Percentiles rank a stretch among this genome's conserved stretches.
phyloP scores from a whole-genome alignment of 1,139 yeast genomes.

The Yamadazyma dendronema region DNA sequence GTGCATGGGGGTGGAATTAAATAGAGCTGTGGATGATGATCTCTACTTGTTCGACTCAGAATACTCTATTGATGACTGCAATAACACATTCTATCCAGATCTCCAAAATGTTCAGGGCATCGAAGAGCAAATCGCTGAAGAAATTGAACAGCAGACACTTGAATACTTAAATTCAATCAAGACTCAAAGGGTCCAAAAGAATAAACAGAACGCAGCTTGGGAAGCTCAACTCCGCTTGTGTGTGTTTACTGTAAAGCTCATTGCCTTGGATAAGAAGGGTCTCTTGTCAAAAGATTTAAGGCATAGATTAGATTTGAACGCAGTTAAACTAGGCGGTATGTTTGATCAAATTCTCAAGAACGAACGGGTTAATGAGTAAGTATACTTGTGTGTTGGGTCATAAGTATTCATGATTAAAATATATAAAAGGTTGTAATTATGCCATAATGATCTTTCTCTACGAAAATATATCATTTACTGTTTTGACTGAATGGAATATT shows the following conservation, averaged over 20 bases:
- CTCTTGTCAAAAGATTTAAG: slow-evolving; percentile 29
- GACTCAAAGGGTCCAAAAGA: neutral
- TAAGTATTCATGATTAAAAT: too few species aligned
- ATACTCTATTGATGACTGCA: neutral
- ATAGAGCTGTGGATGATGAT: slow-evolving; percentile 1
- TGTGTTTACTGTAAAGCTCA: slow-evolving; percentile 49
- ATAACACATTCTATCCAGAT: neutral
- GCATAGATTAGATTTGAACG: slow-evolving; percentile 48
- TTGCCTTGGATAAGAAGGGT: slow-evolving; percentile 41
- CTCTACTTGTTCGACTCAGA: neutral
- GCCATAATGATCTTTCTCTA: too few species aligned
- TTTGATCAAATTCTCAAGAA: slow-evolving; percentile 21
- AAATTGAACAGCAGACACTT: neutral
- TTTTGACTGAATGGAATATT: neutral
- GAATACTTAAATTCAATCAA: neutral
- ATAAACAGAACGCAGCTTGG: slow-evolving; percentile 19
- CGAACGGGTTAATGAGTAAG: neutral
- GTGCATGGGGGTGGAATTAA: neutral
- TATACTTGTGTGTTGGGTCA: too few species aligned
- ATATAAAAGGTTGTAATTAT: too few species aligned
- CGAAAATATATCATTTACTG: neutral
- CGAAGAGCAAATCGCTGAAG: neutral
- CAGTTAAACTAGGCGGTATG: slow-evolving; percentile 44
- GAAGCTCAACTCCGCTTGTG: slow-evolving; percentile 47
- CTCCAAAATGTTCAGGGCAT: neutral